Percentiles rank a stretch among this genome's conserved stretches.
Conservation (phyloP, 805 yeast species). For the Pichia rugopelliculosa region DNA sequence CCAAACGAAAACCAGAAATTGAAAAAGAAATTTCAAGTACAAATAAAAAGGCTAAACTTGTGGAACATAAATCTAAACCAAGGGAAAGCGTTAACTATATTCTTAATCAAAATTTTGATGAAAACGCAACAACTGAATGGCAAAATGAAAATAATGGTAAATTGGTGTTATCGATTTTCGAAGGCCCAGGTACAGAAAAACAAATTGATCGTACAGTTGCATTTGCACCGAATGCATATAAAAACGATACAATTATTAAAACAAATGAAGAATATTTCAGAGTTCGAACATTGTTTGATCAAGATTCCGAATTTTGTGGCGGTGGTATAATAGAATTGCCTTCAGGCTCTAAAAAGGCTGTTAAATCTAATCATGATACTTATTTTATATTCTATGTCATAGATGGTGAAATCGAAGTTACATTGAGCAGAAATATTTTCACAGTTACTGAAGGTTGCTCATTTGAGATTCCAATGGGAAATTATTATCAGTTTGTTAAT, state of each 20-base stretch:
- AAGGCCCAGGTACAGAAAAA: slow-evolving; percentile 41
- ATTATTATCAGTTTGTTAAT: slow-evolving; percentile 62
- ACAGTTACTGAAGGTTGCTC: slow-evolving; percentile 66
- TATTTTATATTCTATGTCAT: slow-evolving; percentile 71
- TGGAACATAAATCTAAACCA: not conserved
- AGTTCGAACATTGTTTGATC: slow-evolving; percentile 58
- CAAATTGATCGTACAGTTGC: slow-evolving; percentile 47
- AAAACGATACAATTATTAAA: slow-evolving; percentile 33
- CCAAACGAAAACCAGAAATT: not conserved
- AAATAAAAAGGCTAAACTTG: not conserved
- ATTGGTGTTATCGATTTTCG: slow-evolving; percentile 41
- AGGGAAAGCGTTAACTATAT: not conserved
- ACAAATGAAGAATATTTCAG: slow-evolving; percentile 47
- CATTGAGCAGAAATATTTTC: slow-evolving; percentile 51
- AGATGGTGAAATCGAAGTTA: slow-evolving; percentile 62
- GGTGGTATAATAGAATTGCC: slow-evolving; percentile 70
- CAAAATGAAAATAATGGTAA: slow-evolving; percentile 29
- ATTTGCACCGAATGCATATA: slow-evolving; percentile 53
- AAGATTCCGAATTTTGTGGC: slow-evolving; percentile 56
- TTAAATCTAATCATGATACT: slow-evolving; percentile 55
- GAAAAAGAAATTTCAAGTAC: not conserved
- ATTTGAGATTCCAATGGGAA: slow-evolving; percentile 74
- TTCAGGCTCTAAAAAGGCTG: slow-evolving; percentile 49
- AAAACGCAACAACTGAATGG: slow-evolving; percentile 44
- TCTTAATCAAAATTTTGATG: not conserved